These are phyloP conservation scores for Saccharomycopsis sp. DNA, from an alignment of 805 yeast species.

Conservation along the genomic window DNA sequence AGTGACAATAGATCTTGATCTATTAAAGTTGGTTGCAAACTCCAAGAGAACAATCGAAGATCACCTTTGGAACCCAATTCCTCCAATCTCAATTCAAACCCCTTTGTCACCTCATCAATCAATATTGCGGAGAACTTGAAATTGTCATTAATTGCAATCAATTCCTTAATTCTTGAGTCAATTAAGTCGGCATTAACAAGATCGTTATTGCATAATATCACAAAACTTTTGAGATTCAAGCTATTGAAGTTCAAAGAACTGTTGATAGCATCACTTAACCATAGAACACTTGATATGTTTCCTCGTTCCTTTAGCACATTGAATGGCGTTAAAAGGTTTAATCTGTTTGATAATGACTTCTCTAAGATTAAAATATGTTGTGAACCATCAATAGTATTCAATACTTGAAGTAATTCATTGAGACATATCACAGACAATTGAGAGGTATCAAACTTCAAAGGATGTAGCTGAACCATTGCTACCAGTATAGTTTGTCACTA, in stretches of 20 bases:
- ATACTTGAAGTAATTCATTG: conserved; percentile 6
- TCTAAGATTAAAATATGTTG: conserved; percentile 29
- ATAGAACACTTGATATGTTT: conserved; percentile 41
- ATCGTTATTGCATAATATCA: conserved; percentile 25
- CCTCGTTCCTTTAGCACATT: conserved; percentile 43
- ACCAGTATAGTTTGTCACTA: no score
- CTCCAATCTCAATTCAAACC: conserved; percentile 32
- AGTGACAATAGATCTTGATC: conserved; percentile 40
- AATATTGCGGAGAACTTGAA: conserved; percentile 25
- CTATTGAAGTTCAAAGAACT: conserved; percentile 10
- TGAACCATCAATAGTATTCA: conserved; percentile 5
- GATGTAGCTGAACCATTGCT: conserved; percentile 16
- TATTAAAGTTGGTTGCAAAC: conserved; percentile 35
- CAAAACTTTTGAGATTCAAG: conserved; percentile 18
- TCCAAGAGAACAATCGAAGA: conserved; percentile 33
- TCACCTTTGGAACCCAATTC: conserved; percentile 22
- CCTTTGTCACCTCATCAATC: conserved; percentile 33
- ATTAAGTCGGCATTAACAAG: conserved; percentile 21
- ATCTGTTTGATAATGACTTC: conserved; percentile 37
- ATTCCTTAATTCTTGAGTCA: conserved; percentile 21
- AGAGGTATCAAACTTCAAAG: conserved; percentile 11
- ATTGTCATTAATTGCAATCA: conserved; percentile 18
- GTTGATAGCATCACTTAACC: conserved; percentile 33
- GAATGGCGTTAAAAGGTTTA: conserved; percentile 53
- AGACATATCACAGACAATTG: conserved; percentile 10